Conservation (phyloP, 2,329 filamentous ascomycete genomes). For the Alternaria arbusti region DNA sequence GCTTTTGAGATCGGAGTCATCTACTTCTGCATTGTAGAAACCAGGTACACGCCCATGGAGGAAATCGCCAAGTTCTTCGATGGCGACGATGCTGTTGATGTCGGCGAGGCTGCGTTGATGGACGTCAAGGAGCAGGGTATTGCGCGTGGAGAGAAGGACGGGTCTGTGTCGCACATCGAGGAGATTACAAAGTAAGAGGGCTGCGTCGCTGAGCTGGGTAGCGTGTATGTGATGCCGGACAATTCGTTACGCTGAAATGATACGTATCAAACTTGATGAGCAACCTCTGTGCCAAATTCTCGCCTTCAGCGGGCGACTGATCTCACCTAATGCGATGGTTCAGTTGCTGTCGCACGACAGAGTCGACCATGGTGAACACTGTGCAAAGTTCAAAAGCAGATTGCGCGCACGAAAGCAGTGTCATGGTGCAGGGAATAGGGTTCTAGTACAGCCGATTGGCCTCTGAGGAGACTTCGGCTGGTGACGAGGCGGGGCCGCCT, state of each 20-base stretch:
- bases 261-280: neutral
- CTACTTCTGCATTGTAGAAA: slow-evolving; percentile 26
- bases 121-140: slow-evolving; percentile 20
- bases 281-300: neutral
- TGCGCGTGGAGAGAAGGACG: neutral
- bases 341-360: neutral
- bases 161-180: slow-evolving; percentile 3
- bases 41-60: slow-evolving; percentile 21
- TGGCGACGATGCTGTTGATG: slow-evolving; percentile 19
- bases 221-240: neutral
- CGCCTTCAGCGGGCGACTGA: neutral
- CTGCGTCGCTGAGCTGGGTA: neutral
- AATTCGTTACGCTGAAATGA: neutral
- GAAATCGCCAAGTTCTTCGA: slow-evolving; percentile 24
- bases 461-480: neutral
- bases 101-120: slow-evolving; percentile 16
- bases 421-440: neutral
- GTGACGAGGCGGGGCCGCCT: neutral
- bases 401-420: neutral
- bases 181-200: neutral
- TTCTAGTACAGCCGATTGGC: neutral
- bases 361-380: neutral
- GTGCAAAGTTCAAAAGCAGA: neutral
- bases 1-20: slow-evolving; percentile 16
- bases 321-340: neutral